Evolutionary conservation across 2,329 filamentous ascomycete species (phyloP), one percentile per base, ranked within the genome.

Genomic region (Claviceps pazoutovae): DNA sequence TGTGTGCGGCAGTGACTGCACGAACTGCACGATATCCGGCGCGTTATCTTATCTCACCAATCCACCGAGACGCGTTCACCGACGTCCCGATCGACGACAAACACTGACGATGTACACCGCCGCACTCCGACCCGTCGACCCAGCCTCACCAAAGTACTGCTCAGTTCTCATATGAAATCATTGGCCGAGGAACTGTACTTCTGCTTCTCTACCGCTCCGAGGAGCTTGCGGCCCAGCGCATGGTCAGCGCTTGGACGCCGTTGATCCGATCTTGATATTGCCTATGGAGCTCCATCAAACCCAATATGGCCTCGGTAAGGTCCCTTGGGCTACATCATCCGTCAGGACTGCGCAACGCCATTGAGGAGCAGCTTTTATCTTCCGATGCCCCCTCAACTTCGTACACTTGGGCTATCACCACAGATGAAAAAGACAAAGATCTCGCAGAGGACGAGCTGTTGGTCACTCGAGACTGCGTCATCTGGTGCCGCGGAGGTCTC

Each of bases 261-360:
- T 39, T 36, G 30, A 41, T 45, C 21, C 34, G 49, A 51, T 14
- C 49, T 49, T 49, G 46, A 56, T 49, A 51, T 49, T 41, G 60
- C 62, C 53, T 61, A 68, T 69, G 66, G 66, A 63, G 60, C 58
- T 48, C 55, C 56, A 52, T 51, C 49, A 41, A 44, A 26, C 23
- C 14, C 59, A 61, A 59, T 50, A 98, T 98, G 94, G 91, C 91
- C 60, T 83, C 86, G 64, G 81, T 96, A 70, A 86, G 82, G 68
- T 96, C 91, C 57, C 79, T 96, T 62, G 93, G 93, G 67, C 76
- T 95, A 63, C 91, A 97, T 73, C 83, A 86, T 71, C 90, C 94
- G 55, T 80, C 86, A 55, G 89, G 85, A 57, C 75, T 97, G 57
- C 81, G 80, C 56, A 88, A 93, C 72, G 82, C 95, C 57, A 78